phyloP scores from a whole-genome alignment of 768 basidiomycete genomes.

The Boletus pseudopeckii region DNA sequence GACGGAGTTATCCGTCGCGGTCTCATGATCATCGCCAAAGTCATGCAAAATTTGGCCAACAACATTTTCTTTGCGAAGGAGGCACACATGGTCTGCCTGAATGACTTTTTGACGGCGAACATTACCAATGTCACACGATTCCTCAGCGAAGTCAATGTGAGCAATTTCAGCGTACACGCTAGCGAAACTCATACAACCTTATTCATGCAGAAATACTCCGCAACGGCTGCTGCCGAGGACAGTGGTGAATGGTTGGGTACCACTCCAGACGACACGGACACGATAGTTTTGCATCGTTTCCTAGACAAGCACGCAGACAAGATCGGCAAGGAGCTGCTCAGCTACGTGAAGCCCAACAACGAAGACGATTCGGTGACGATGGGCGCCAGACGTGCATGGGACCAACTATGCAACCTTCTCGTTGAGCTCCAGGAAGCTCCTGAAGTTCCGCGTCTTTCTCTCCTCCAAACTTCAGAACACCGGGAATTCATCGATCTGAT shows the following conservation, averaged over 20 bases:
- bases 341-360: slow-evolving; percentile 55
- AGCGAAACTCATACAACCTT: background rate
- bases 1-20: slow-evolving; percentile 65
- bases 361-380: slow-evolving; percentile 54
- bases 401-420: slow-evolving; percentile 70
- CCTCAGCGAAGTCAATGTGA: slow-evolving; percentile 70
- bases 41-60: slow-evolving; percentile 91
- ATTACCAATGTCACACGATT: slow-evolving; percentile 73
- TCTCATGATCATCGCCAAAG: slow-evolving; percentile 83
- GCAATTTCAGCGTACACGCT: slow-evolving; percentile 12
- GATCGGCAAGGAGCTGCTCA: slow-evolving; percentile 82
- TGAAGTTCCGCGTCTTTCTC: slow-evolving; percentile 62
- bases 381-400: slow-evolving; percentile 81
- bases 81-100: slow-evolving; percentile 76
- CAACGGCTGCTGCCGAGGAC: slow-evolving; percentile 52
- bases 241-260: slow-evolving; percentile 70
- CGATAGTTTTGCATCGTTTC: slow-evolving; percentile 79
- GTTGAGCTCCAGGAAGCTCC: slow-evolving; percentile 74
- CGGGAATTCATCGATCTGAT: slow-evolving; percentile 67
- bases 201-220: slow-evolving; percentile 40
- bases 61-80: slow-evolving; percentile 94
- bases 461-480: slow-evolving; percentile 47
- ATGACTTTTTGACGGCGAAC: slow-evolving; percentile 68
- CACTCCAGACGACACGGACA: slow-evolving; percentile 81
- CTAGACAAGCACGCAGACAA: slow-evolving; percentile 83